Base-by-base conservation (phyloP, 2,329 filamentous ascomycete genomes). In the Neonectria neomacrospora region DNA sequence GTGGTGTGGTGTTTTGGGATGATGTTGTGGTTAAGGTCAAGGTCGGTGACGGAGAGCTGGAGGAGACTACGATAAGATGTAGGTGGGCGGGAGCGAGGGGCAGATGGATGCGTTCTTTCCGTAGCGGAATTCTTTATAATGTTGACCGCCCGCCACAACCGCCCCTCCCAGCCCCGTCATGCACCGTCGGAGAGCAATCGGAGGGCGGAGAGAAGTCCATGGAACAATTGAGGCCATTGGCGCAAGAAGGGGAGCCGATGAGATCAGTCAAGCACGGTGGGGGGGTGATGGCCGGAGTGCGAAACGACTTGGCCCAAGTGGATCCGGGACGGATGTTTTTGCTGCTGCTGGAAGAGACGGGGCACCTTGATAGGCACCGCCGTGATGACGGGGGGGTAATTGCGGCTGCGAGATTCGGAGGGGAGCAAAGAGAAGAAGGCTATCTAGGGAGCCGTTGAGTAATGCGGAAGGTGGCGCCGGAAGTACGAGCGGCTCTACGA, bases 221-320 rank as follows among this genome's bases (percentile, higher is more conserved):
- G 64, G 61, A 68, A 67, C 54, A 60, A 58, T 54, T 56, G 52
- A 58, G 23, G 51, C 52, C 55, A 68, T 65, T 68, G 66, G 66
- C 64, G 66, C 64, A 66, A 66, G 66, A 68, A 61, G 53, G 61
- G 65, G 58, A 55, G 41, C 39, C 32, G 58, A 72, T 72, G 70
- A 72, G 67, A 67, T 72, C 70, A 72, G 68, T 71, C 60, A 65
- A 58, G 34, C 26, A 26, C 42, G n/a, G 60, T 71, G 70, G 69
- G 70, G 70, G 70, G 58, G 55, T n/a, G 34, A 60, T 59, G 59
- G 50, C 59, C 67, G 60, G 60, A 67, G 64, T 55, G 67, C 47
- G 54, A 61, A 64, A 55, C 65, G 59, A 68, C 55, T 62, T 58
- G 69, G 63, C 57, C 61, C 59, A 55, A 61, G 70, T 72, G 68